A percentile compares a stretch with the other conserved stretches of the same genome.
phyloP scores from a whole-genome alignment of 2,329 filamentous ascomycete genomes.

The Rutstroemia sydowiana region DNA sequence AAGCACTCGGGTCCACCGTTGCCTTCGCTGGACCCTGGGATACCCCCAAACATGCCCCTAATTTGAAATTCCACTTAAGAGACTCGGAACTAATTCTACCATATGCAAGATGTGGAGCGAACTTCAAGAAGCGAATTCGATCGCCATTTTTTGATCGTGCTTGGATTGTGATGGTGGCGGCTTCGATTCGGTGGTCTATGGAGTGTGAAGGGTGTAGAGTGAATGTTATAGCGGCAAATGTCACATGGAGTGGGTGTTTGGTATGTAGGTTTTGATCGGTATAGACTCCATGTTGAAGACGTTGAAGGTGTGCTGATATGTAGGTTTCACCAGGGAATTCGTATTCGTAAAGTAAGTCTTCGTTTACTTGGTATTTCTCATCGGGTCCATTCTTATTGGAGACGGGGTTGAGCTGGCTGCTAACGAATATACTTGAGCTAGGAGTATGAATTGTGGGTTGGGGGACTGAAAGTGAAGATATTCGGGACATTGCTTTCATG shows the following conservation, averaged over 20 bases:
- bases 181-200: neutral
- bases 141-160: conserved; percentile 24
- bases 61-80: conserved; percentile 22
- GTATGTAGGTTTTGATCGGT: conserved; percentile 37
- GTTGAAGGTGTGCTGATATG: conserved; percentile 42
- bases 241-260: conserved; percentile 35
- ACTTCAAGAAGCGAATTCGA: conserved; percentile 38
- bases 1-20: conserved; percentile 11
- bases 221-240: conserved; percentile 42
- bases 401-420: neutral
- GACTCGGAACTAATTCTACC: conserved; percentile 17
- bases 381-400: conserved; percentile 18
- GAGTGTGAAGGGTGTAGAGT: conserved; percentile 37
- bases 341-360: conserved; percentile 41
- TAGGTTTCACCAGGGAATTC: conserved; percentile 40
- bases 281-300: conserved; percentile 42
- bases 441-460: neutral
- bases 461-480: neutral
- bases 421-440: neutral
- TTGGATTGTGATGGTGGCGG: neutral
- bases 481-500: neutral
- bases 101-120: conserved; percentile 43
- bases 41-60: conserved; percentile 34
- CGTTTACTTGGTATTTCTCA: conserved; percentile 28
- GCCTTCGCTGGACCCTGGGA: conserved; percentile 33